phyloP scores from a whole-genome alignment of 2,329 filamentous ascomycete genomes.

The Xylogone sp. region DNA sequence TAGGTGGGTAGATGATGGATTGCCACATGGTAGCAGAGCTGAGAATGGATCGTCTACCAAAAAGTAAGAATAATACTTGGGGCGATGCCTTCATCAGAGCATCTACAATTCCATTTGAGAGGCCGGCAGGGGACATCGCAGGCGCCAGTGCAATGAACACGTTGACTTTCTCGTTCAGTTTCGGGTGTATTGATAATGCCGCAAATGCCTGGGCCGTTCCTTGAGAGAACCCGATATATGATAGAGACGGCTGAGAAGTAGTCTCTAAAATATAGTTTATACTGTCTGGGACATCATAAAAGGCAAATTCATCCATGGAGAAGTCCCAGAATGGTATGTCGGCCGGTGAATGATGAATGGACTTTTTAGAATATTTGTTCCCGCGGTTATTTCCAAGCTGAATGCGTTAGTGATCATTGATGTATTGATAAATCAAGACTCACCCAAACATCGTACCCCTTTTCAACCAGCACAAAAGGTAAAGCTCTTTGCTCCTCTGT shows the following conservation, averaged over 20 bases:
- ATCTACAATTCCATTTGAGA: slow-evolving; percentile 88
- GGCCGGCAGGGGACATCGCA: slow-evolving; percentile 90
- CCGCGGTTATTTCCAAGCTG: slow-evolving; percentile 94
- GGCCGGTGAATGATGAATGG: slow-evolving; percentile 68
- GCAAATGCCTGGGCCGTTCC: slow-evolving; percentile 97
- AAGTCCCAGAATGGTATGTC: slow-evolving; percentile 90
- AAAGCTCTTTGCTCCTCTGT: slow-evolving; percentile 83
- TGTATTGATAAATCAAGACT: slow-evolving; percentile 24
- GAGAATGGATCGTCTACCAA: slow-evolving; percentile 86
- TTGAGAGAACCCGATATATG: slow-evolving; percentile 96
- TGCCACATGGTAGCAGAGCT: slow-evolving; percentile 97
- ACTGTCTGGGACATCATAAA: slow-evolving; percentile 93
- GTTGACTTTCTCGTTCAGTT: slow-evolving; percentile 87
- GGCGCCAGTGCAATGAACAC: slow-evolving; percentile 95
- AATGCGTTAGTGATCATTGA: slow-evolving; percentile 16
- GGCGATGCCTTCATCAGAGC: slow-evolving; percentile 91
- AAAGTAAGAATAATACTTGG: slow-evolving; percentile 86
- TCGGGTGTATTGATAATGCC: slow-evolving; percentile 85
- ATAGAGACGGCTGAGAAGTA: slow-evolving; percentile 78
- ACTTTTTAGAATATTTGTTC: slow-evolving; percentile 99
- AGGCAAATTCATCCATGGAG: slow-evolving; percentile 96
- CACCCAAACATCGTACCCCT: slow-evolving; percentile 94
- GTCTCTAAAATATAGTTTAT: slow-evolving; percentile 87
- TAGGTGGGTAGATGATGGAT: slow-evolving; percentile 87
- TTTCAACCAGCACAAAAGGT: slow-evolving; percentile 83